These are phyloP conservation scores for Blastobotrys aristatus DNA, from an alignment of 1,139 yeast genomes.

Conservation along the genomic window DNA sequence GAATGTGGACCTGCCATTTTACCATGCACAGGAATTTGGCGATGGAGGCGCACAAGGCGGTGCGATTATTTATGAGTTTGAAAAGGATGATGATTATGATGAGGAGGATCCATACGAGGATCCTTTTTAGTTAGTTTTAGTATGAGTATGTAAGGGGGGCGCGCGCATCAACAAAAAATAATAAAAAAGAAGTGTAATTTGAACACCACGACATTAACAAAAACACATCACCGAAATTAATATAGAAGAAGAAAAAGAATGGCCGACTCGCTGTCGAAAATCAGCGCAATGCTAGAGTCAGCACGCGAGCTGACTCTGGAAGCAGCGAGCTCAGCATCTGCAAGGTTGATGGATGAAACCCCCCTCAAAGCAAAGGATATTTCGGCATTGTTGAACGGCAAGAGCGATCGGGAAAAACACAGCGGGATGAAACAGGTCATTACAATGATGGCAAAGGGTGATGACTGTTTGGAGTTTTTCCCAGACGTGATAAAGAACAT, in stretches of 20 bases:
- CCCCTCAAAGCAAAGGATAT: constrained; percentile 60
- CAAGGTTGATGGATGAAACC: constrained; percentile 43
- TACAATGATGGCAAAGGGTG: constrained; percentile 61
- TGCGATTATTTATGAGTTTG: constrained; percentile 91
- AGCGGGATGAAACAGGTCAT: constrained; percentile 74
- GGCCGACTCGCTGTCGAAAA: constrained; percentile 49
- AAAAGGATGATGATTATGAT: constrained; percentile 81
- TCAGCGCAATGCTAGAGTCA: constrained; percentile 64
- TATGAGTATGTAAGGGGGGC: too few relatives aligned
- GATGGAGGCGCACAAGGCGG: constrained; percentile 54
- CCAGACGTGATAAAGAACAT: constrained; percentile 89
- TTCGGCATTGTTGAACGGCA: constrained; percentile 58
- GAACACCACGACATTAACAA: background rate
- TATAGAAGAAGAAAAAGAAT: constrained; percentile 27
- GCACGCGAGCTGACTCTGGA: constrained; percentile 77
- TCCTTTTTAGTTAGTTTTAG: constrained; percentile 59
- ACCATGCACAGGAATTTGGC: constrained; percentile 81
- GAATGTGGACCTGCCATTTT: constrained; percentile 79
- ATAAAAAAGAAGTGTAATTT: background rate
- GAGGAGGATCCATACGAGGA: constrained; percentile 98
- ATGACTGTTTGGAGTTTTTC: constrained; percentile 58
- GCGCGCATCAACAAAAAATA: background rate
- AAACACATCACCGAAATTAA: constrained; percentile 1
- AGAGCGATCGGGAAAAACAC: constrained; percentile 64
- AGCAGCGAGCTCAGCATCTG: constrained; percentile 76